A percentile compares a stretch with the other conserved stretches of the same genome.
These are phyloP conservation scores for Pseudozyma thailandica DNA, from an alignment of 1,284 basidiomycete genomes.

Conservation along the genomic window DNA sequence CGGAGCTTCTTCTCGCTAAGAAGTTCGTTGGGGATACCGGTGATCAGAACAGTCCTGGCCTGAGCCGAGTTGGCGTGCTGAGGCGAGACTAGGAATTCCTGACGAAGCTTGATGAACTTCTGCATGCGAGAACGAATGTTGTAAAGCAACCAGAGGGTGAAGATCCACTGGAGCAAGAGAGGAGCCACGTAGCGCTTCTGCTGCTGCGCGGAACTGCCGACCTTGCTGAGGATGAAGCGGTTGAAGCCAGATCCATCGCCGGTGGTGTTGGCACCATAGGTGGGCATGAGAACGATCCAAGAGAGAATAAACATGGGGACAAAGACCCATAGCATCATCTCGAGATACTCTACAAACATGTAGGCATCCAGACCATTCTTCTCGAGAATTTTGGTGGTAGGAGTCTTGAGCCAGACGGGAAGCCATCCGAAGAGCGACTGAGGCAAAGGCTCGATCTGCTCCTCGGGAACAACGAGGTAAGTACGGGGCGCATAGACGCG, in stretches of 20 bases:
- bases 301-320: constrained; percentile 74
- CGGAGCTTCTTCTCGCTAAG: constrained; percentile 76
- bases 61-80: constrained; percentile 80
- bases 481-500: constrained; percentile 69
- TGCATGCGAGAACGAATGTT: constrained; percentile 83
- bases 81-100: constrained; percentile 82
- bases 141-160: constrained; percentile 79
- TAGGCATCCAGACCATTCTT: constrained; percentile 92
- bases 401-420: constrained; percentile 65
- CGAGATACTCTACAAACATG: constrained; percentile 88
- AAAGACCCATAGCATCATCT: constrained; percentile 80
- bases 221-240: constrained; percentile 82
- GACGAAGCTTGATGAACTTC: constrained; percentile 82
- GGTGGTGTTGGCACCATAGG: constrained; percentile 70
- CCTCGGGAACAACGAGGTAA: constrained; percentile 62
- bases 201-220: constrained; percentile 44
- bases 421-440: constrained; percentile 69
- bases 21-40: constrained; percentile 84
- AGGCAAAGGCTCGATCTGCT: constrained; percentile 67
- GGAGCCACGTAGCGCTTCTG: constrained; percentile 60
- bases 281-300: constrained; percentile 73
- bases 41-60: constrained; percentile 87
- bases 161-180: constrained; percentile 61
- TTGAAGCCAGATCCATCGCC: constrained; percentile 75
- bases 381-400: constrained; percentile 62